These are phyloP conservation scores for Pichia heedii DNA, from an alignment of 805 yeast genomes.

Conservation along the genomic window DNA sequence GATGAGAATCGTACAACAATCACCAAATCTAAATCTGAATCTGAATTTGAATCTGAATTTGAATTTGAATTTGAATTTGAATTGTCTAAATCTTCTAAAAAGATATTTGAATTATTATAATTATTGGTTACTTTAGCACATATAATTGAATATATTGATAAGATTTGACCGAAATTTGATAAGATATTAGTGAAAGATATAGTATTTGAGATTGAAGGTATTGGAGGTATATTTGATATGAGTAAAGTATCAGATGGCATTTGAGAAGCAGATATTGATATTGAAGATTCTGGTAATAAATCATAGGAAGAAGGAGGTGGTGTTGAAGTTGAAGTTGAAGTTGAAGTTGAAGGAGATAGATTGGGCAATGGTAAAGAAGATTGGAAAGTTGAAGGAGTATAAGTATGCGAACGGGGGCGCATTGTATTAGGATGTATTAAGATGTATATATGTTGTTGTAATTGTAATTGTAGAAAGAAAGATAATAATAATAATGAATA, in stretches of 20 bases:
- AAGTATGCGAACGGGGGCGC: too few species aligned
- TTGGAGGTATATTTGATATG: slow-evolving; percentile 67
- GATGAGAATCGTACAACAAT: slow-evolving; percentile 67
- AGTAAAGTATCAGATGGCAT: slow-evolving; percentile 73
- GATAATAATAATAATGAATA: too few species aligned
- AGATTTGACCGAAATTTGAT: slow-evolving; percentile 51
- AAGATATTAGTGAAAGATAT: slow-evolving; percentile 47
- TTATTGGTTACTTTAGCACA: too few species aligned
- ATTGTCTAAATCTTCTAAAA: too few species aligned
- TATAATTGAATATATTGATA: slow-evolving; percentile 50
- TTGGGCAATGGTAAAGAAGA: not conserved
- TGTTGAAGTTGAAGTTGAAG: not conserved
- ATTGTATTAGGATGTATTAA: too few species aligned
- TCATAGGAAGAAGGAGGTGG: slow-evolving; percentile 29
- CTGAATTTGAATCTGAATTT: too few species aligned
- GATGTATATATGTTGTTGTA: too few species aligned
- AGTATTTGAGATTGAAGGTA: slow-evolving; percentile 32
- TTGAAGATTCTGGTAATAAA: slow-evolving; percentile 48
- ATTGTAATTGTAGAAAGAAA: too few species aligned
- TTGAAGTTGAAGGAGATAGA: too few species aligned
- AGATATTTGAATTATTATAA: too few species aligned
- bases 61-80: too few species aligned
- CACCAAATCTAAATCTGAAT: slow-evolving; percentile 19
- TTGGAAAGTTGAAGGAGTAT: too few species aligned
- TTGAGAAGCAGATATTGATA: slow-evolving; percentile 60